Base-by-base conservation (phyloP, 257 asterid species). In the Parsonsia alboflavescens region DNA sequence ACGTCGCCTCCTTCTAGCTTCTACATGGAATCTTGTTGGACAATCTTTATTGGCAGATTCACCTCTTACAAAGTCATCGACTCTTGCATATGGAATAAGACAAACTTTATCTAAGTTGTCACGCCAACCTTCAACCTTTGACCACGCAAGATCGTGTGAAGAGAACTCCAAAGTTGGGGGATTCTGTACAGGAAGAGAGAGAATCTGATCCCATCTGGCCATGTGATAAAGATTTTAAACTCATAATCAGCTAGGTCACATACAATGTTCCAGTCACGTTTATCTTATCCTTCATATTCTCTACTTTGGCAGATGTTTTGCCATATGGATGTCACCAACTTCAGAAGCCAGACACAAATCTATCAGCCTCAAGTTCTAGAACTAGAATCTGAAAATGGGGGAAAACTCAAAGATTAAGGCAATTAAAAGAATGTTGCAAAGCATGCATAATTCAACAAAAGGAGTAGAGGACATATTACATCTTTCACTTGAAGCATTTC, bases 171-270 rank as follows among this genome's bases (percentile, higher is more conserved):
- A 77, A 33, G 82, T 78, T 46, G 99, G 93, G 75, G 98, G 99
- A 79, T 78, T 95, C 83, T 95, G 99, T 69, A 92, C 96, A 6
- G 99, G 99, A 70, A 95, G 90, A 48, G 98, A 89, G 62, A 92
- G 85, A 83, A 95, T 95, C 80, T 84, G 88, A 85, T 95, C 99
- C 99, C 98, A 95, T 74, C 99, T 85, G 82, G 99, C 97, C 99
- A 95, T 95, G 98, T 89, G 87, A 17, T 24, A 49, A 45, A 7
- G 21, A 70, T 56, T 64, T 17, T 65, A 65, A 65, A 65, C 28
- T 39, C 21, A 48, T 28, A 65, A 65, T 7, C 26, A 39, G 30
- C 50, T 39, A 65, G 45, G 19, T 65, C 69, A 63, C 69, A 39
- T 8, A 5, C 48, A 39, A 65, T 17, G 50, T 16, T 16, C 50